Conservation (phyloP, 352 stramenopile genomes). For the Globisporangium heterothallicum region DNA sequence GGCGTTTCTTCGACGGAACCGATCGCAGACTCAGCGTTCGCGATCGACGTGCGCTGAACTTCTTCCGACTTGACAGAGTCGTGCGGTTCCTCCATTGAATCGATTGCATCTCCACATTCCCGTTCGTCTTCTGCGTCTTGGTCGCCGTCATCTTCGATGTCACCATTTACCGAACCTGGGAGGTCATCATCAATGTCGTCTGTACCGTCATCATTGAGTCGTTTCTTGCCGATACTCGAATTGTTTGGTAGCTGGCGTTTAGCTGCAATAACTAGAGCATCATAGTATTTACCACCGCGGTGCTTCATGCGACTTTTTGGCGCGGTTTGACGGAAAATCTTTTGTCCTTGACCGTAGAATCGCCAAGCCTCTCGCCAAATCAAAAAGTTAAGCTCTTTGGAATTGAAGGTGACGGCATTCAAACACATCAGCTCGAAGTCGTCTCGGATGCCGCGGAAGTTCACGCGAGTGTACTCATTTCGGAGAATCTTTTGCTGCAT, state of each 20-base stretch:
- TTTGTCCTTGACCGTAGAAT: constrained; percentile 85
- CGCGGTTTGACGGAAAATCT: constrained; percentile 62
- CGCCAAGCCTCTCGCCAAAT: constrained; percentile 92
- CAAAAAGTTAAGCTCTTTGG: constrained; percentile 77
- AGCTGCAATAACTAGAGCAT: constrained; percentile 61
- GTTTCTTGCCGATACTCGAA: constrained; percentile 49
- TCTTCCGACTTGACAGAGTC: not conserved
- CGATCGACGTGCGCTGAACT: not conserved
- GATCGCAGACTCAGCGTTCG: not conserved
- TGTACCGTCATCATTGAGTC: constrained; percentile 25
- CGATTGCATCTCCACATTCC: constrained; percentile 15
- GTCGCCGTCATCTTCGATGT: constrained; percentile 21
- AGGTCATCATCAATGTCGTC: constrained; percentile 24
- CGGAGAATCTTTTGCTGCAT: constrained; percentile 78
- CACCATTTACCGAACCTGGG: constrained; percentile 9
- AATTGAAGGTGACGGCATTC: constrained; percentile 96
- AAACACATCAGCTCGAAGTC: constrained; percentile 95
- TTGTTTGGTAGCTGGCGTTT: constrained; percentile 83
- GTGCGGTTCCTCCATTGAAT: not conserved
- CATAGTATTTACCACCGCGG: constrained; percentile 61
- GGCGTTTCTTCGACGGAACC: not conserved
- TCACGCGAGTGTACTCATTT: constrained; percentile 60
- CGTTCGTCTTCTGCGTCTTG: constrained; percentile 21
- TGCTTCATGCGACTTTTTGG: constrained; percentile 78
- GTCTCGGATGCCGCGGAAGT: constrained; percentile 78